Evolutionary conservation across 345 rosid species (phyloP).

Genomic region (Carallia pectinifolia): DNA sequence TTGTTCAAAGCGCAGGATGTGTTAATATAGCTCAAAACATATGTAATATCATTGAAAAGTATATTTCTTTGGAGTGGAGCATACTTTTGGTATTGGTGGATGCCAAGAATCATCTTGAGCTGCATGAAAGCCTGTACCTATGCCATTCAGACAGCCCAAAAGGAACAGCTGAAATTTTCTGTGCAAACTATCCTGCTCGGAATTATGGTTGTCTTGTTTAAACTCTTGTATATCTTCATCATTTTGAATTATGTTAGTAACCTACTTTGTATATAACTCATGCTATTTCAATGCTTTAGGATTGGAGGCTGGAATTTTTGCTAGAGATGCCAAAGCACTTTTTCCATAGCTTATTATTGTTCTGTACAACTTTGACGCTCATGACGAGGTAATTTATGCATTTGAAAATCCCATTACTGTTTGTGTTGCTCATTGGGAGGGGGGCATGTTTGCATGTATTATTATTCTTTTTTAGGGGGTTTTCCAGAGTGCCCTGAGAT

Average conservation of each 20-base stretch:
- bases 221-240: constrained; percentile 25
- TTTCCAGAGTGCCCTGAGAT: neutral
- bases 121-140: constrained; percentile 86
- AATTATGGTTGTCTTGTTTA: constrained; percentile 56
- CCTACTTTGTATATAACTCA: constrained; percentile 6
- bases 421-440: constrained; percentile 5
- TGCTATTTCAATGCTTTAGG: constrained; percentile 40
- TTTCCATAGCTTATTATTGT: constrained; percentile 77
- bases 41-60: too few species aligned
- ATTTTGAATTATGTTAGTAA: neutral
- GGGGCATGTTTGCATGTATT: neutral
- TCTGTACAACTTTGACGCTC: constrained; percentile 91
- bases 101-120: constrained; percentile 60
- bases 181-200: constrained; percentile 93
- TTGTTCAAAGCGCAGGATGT: too few species aligned
- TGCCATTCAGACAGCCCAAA: constrained; percentile 86
- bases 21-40: too few species aligned
- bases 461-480: neutral
- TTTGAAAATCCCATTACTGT: constrained; percentile 6
- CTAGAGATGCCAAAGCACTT: constrained; percentile 78
- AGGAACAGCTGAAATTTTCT: constrained; percentile 97
- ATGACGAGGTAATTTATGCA: constrained; percentile 59
- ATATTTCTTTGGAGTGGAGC: too few species aligned
- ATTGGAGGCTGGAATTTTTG: constrained; percentile 89
- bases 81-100: constrained; percentile 54